Percentiles rank a stretch among this genome's conserved stretches.
These are phyloP conservation scores for Roridomyces roridus DNA, from an alignment of 768 basidiomycete species.

Conservation along the genomic window DNA sequence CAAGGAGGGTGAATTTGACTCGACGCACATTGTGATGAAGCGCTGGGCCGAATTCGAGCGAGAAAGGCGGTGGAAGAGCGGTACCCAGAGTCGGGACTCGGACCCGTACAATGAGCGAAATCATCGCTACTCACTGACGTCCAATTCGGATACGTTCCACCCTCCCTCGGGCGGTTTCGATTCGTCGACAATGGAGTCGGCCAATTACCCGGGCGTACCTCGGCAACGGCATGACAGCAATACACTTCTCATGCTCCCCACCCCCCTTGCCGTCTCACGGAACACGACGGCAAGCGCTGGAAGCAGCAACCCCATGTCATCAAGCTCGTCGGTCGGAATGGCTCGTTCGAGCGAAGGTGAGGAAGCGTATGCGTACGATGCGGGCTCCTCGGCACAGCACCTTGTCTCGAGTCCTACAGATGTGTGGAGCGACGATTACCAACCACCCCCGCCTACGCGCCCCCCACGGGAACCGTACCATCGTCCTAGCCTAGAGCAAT, in stretches of 20 bases:
- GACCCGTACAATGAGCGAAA: slow-evolving; percentile 73
- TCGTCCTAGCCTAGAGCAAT: slow-evolving; percentile 28
- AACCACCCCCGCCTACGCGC: slow-evolving; percentile 30
- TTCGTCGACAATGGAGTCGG: slow-evolving; percentile 69
- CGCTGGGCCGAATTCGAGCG: slow-evolving; percentile 98
- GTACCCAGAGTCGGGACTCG: slow-evolving; percentile 82
- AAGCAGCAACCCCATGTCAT: slow-evolving; percentile 49
- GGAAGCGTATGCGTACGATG: slow-evolving; percentile 44
- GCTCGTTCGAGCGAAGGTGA: slow-evolving; percentile 50
- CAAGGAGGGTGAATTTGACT: slow-evolving; percentile 98
- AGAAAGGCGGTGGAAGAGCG: slow-evolving; percentile 92
- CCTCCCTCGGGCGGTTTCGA: slow-evolving; percentile 48
- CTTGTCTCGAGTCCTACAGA: slow-evolving; percentile 49
- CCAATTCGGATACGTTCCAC: slow-evolving; percentile 76
- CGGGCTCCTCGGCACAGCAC: slow-evolving; percentile 49
- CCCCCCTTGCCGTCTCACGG: slow-evolving; percentile 64
- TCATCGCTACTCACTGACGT: slow-evolving; percentile 81
- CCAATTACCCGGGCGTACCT: slow-evolving; percentile 35
- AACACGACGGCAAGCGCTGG: slow-evolving; percentile 21
- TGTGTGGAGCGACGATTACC: slow-evolving; percentile 45
- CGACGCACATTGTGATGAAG: slow-evolving; percentile 97
- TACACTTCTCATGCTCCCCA: slow-evolving; percentile 74
- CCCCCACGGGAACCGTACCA: slow-evolving; percentile 20
- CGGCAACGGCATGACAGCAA: slow-evolving; percentile 74
- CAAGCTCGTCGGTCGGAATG: slow-evolving; percentile 51